phyloP scores from a whole-genome alignment of 2,329 filamentous ascomycete species.

The Stylonectria norvegica region DNA sequence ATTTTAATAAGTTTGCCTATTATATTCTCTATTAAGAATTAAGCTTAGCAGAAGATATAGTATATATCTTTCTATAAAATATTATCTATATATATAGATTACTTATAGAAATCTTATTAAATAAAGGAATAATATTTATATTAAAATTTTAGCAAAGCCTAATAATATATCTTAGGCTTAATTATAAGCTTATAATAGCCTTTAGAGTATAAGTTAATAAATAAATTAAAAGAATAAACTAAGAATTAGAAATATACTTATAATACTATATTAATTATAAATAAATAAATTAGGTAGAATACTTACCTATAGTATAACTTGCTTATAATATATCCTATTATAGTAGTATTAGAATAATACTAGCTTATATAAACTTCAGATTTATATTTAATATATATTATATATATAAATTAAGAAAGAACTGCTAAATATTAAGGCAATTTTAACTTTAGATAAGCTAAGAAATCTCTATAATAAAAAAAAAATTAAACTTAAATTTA shows the following conservation, averaged over 20 bases:
- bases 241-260: slow-evolving; percentile 4
- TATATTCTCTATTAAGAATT: slow-evolving; percentile 12
- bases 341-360: slow-evolving; percentile 1
- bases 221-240: slow-evolving; percentile 3
- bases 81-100: slow-evolving; percentile 7
- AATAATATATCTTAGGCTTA: slow-evolving; percentile 4
- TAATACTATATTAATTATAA: slow-evolving; percentile 9
- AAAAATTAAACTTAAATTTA: too few species aligned
- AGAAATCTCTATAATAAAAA: slow-evolving; percentile 5
- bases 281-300: slow-evolving; percentile 4
- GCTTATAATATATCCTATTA: slow-evolving; percentile 4
- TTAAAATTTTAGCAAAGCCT: slow-evolving; percentile 7
- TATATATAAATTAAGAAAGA: neutral
- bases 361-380: slow-evolving; percentile 7
- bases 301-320: slow-evolving; percentile 2
- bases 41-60: neutral
- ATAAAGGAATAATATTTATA: slow-evolving; percentile 6
- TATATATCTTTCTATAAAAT: slow-evolving; percentile 3
- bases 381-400: slow-evolving; percentile 1
- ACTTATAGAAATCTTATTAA: slow-evolving; percentile 4
- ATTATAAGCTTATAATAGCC: slow-evolving; percentile 1
- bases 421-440: slow-evolving; percentile 3
- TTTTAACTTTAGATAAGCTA: slow-evolving; percentile 2
- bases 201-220: slow-evolving; percentile 1
- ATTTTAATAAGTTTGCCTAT: slow-evolving; percentile 9